Evolutionary conservation across 805 yeast genomes (phyloP).

Genomic region (Metschnikowia hibisci): DNA sequence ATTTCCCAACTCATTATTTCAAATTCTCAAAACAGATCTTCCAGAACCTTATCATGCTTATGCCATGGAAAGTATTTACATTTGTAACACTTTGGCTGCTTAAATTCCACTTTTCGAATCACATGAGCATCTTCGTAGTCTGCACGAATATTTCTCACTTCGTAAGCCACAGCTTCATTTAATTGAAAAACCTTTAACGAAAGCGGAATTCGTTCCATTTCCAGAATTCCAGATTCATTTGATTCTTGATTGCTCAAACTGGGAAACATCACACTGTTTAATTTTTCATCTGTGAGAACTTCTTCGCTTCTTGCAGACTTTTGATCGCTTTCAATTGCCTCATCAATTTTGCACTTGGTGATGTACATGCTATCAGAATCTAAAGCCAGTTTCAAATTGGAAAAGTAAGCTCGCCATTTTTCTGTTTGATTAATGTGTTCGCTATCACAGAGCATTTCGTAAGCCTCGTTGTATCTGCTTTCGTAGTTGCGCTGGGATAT

Average conservation of each 20-base stretch:
- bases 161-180: conserved; percentile 15
- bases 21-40: background rate
- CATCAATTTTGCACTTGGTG: conserved; percentile 1
- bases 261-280: background rate
- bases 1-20: too few species aligned
- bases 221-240: background rate
- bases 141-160: conserved; percentile 12
- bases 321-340: background rate
- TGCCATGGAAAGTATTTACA: conserved; percentile 18
- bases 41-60: conserved; percentile 5
- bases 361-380: conserved; percentile 1
- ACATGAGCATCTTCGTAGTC: conserved; percentile 11
- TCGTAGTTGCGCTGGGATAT: background rate
- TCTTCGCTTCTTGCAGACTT: background rate
- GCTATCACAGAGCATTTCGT: conserved; percentile 2
- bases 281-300: background rate
- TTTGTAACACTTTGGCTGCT: conserved; percentile 11
- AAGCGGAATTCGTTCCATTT: conserved; percentile 5
- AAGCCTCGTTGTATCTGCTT: background rate
- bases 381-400: conserved; percentile 1
- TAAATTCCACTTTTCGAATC: conserved; percentile 11
- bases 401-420: background rate
- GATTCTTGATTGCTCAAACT: background rate
- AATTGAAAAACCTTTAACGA: conserved; percentile 11
- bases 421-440: conserved; percentile 1